Base-by-base conservation (phyloP, 202 grass and related monocot species). In the Cymbopogon flexuosus region DNA sequence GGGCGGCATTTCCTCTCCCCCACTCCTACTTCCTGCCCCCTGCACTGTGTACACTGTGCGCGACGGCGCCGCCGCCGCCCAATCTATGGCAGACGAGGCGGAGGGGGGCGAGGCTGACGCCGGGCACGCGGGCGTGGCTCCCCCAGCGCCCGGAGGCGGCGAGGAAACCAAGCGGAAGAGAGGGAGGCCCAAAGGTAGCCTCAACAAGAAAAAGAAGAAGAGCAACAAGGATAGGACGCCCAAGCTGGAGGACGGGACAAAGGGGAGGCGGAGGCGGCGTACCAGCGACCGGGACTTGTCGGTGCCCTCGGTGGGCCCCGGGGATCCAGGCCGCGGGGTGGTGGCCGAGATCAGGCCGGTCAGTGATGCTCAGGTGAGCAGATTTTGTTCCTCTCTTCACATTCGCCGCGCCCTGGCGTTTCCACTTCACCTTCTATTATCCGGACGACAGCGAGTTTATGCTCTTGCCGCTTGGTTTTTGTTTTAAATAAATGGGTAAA, bases 251-350 rank as follows among this genome's bases (percentile, higher is more conserved):
- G 39, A 3, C 19, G 19, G 37, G 66, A 7, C 54, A 36, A 61
- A 42, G 14, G 21, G 54, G 51, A 46, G 39, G 39, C 40, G 66
- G 51, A 31, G 16, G 23, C 14, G 3, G 10, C 24, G 61, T 10
- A 67, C 8, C 49, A 37, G 0, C 73, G 81, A 77, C 52, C 51
- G 0, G 63, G 3, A 51, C n/a, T 36, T 69, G 51, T 6, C 29
- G 21, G 8, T 62, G 40, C 27, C 23, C 49, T 4, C 2, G 49
- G 13, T 40, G 5, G 70, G 39, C 68, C 73, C 47, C 5, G 47
- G 10, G 9, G 80, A 87, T 13, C 42, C 61, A 64, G 80, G 11
- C 12, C 57, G 61, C 49, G 80, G 60, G 13, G 75, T 77, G 13
- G 80, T 49, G 49, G 15, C 62, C 4, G 61, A 74, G 60, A 33